phyloP scores from a whole-genome alignment of 1,284 basidiomycete genomes.

The Wolfiporia cocos region DNA sequence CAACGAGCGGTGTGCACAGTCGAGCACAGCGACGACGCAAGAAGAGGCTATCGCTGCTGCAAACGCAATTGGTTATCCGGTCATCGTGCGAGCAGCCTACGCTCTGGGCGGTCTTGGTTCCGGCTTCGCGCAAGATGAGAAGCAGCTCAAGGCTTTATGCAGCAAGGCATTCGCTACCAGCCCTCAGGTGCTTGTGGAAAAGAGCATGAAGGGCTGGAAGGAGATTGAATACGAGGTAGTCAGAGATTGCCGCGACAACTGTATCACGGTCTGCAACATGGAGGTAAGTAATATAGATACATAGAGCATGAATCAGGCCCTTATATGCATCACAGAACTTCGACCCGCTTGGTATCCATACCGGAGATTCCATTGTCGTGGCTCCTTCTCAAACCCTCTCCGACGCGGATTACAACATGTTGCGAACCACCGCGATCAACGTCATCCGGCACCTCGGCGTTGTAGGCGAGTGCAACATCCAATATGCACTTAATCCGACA shows the following conservation, averaged over 20 bases:
- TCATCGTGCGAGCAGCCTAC: constrained; percentile 96
- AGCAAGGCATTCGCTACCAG: constrained; percentile 94
- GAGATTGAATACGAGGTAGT: constrained; percentile 99
- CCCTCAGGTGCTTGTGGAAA: constrained; percentile 96
- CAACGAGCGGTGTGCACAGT: constrained; percentile 91
- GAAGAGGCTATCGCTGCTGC: constrained; percentile 90
- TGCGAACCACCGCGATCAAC: constrained; percentile 96
- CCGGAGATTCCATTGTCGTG: constrained; percentile 98
- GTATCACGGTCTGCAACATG: constrained; percentile 99
- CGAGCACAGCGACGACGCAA: constrained; percentile 75
- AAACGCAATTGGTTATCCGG: constrained; percentile 86
- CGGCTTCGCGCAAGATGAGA: constrained; percentile 91
- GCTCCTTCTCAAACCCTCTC: constrained; percentile 97
- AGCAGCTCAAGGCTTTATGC: constrained; percentile 83
- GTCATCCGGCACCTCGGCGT: constrained; percentile 97
- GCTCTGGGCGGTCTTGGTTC: constrained; percentile 94
- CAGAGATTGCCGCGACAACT: constrained; percentile 96
- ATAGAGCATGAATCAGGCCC: neutral
- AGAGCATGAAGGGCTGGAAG: constrained; percentile 99
- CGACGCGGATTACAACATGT: constrained; percentile 98
- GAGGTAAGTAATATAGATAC: constrained; percentile 56
- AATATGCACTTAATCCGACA: constrained; percentile 94
- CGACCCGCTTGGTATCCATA: constrained; percentile 97
- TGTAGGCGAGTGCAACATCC: constrained; percentile 98
- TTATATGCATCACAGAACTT: constrained; percentile 68